Percentiles rank a stretch among this genome's conserved stretches.
These are phyloP conservation scores for Cordyceps cateniannulata DNA, from an alignment of 2,329 filamentous ascomycete species.

Conservation along the genomic window DNA sequence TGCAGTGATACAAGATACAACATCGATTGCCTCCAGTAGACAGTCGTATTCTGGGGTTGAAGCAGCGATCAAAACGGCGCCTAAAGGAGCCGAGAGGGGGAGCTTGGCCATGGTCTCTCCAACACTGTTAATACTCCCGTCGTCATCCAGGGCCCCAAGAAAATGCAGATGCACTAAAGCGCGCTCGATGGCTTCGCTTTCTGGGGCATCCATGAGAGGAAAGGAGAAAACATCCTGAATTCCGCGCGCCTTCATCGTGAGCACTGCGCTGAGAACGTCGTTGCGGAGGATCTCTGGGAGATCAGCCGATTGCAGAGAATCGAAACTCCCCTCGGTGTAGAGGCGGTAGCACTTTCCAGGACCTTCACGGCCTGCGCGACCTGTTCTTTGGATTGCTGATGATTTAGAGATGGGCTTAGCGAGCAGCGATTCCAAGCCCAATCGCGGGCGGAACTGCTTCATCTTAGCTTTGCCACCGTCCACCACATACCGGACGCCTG, in stretches of 20 bases:
- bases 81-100: slow-evolving; percentile 74
- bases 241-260: slow-evolving; percentile 91
- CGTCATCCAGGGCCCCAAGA: slow-evolving; percentile 67
- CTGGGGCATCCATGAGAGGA: slow-evolving; percentile 77
- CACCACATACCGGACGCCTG: slow-evolving; percentile 84
- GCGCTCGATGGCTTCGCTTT: slow-evolving; percentile 70
- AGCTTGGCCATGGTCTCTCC: slow-evolving; percentile 76
- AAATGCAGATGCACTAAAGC: slow-evolving; percentile 74
- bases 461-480: slow-evolving; percentile 92
- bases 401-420: slow-evolving; percentile 89
- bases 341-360: slow-evolving; percentile 84
- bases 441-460: slow-evolving; percentile 77
- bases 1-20: slow-evolving; percentile 59
- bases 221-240: slow-evolving; percentile 77
- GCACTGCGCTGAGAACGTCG: slow-evolving; percentile 75
- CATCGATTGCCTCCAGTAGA: slow-evolving; percentile 76
- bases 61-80: slow-evolving; percentile 76
- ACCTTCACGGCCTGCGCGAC: slow-evolving; percentile 87
- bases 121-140: slow-evolving; percentile 64
- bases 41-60: slow-evolving; percentile 64
- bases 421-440: slow-evolving; percentile 86
- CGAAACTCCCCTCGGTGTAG: slow-evolving; percentile 75
- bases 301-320: slow-evolving; percentile 63
- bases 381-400: slow-evolving; percentile 83
- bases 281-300: slow-evolving; percentile 86